Base-by-base conservation (phyloP, 768 basidiomycete species). In the Rubroboletus satanas region DNA sequence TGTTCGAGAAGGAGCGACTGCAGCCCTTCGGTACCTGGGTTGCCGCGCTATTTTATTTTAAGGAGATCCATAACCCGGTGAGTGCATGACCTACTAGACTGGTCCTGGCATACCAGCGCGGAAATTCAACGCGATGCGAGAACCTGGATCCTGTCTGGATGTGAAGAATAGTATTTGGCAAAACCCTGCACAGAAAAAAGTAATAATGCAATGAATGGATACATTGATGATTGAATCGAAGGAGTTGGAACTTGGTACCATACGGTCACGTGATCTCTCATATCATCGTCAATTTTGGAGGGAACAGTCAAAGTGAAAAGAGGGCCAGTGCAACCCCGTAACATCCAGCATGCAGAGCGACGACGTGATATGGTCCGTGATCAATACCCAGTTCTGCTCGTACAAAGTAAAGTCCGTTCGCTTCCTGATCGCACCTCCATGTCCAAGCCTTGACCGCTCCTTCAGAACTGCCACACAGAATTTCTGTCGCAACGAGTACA, bases 401-500 rank as follows among this genome's bases (percentile, higher is more conserved):
- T 99, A 96, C 74, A 98, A 98, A 89, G 95, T 99, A 79, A 98
- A 96, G 96, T 95, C 63, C 69, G 91, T 77, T 23, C 31, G 10
- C 44, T 52, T 46, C 14, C 36, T 10, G 26, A 15, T 37, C 29
- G 45, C 45, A 4, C 3, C 23, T n/a, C 37, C 18, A 39, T 9
- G 38, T 45, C 59, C 57, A 49, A 62, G 50, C 17, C 29, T 38
- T 57, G 52, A 61, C 51, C 8, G 14, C 10, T n/a, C 57, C 33
- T 15, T 14, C 69, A 96, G 94, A 73, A 96, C 96, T 1, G 77
- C 84, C 2, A 97, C 93, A 2, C 96, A 98, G 73, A 98, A 97
- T 69, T 98, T 99, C 75, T 98, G 97, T 74, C 79, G 95, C 51
- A 99, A 99, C 72, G 93, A 97, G 75, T 98, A 97, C 78, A 99